Evolutionary conservation across 1,284 basidiomycete species (phyloP).

Genomic region (Irpex sp.): DNA sequence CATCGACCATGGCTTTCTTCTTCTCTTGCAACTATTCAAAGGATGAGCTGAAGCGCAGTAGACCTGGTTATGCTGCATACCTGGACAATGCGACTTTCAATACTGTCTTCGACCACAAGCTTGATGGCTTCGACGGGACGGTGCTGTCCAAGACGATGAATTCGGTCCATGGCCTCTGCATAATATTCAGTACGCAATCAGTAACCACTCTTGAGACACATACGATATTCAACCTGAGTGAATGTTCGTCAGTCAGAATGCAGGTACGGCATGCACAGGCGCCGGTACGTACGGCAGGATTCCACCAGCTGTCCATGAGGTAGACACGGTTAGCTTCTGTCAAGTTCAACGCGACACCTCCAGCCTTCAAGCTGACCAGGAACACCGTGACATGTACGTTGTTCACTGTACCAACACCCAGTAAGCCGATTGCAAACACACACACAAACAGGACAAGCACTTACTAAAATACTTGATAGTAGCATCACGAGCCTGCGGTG

Average conservation of each 20-base stretch:
- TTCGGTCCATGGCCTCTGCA: constrained; percentile 95
- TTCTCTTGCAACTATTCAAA: constrained; percentile 81
- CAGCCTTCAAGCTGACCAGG: constrained; percentile 93
- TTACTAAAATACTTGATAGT: constrained; percentile 93
- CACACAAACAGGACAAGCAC: constrained; percentile 21
- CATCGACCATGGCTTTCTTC: constrained; percentile 84
- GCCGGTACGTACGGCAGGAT: constrained; percentile 61
- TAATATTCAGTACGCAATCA: constrained; percentile 14
- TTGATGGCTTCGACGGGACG: constrained; percentile 93
- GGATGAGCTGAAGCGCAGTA: neutral
- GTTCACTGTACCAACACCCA: constrained; percentile 55
- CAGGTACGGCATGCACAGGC: constrained; percentile 2
- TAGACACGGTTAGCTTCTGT: constrained; percentile 94
- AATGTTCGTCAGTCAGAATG: constrained; percentile 5
- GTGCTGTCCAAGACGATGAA: constrained; percentile 88
- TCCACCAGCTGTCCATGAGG: constrained; percentile 92
- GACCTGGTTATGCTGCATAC: constrained; percentile 26
- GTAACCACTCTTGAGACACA: constrained; percentile 24
- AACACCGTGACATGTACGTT: constrained; percentile 96
- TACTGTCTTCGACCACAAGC: constrained; percentile 93
- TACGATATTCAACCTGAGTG: constrained; percentile 64
- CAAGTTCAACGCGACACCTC: constrained; percentile 91
- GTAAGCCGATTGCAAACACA: neutral
- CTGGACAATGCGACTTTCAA: constrained; percentile 91
- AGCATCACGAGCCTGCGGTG: constrained; percentile 90